Evolutionary conservation across 2,329 filamentous ascomycete genomes (phyloP).

Genomic region (Chlorencoelia australis): DNA sequence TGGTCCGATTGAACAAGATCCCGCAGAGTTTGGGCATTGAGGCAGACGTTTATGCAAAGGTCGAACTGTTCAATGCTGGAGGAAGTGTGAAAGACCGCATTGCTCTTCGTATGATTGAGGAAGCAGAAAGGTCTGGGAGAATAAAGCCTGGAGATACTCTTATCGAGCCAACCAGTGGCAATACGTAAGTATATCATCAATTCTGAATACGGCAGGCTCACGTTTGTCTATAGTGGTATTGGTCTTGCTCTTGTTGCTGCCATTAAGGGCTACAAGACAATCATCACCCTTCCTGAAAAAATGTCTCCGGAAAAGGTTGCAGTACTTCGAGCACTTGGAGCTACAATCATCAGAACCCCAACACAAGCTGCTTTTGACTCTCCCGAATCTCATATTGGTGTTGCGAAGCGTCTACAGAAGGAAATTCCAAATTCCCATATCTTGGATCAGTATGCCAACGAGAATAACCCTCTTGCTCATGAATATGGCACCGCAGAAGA

Average conservation of each 20-base stretch:
- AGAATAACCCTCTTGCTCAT: conserved; percentile 86
- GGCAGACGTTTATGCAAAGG: conserved; percentile 80
- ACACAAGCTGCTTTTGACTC: conserved; percentile 92
- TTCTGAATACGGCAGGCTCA: neutral
- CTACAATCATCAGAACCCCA: conserved; percentile 94
- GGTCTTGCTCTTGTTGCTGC: conserved; percentile 88
- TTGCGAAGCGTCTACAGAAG: conserved; percentile 80
- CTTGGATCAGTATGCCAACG: conserved; percentile 89
- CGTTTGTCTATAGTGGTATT: conserved; percentile 52
- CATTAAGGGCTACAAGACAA: conserved; percentile 95
- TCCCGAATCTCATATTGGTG: conserved; percentile 94
- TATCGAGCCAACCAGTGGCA: conserved; percentile 96
- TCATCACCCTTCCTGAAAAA: conserved; percentile 98
- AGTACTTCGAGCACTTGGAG: conserved; percentile 84
- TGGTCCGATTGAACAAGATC: conserved; percentile 87
- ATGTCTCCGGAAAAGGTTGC: conserved; percentile 99
- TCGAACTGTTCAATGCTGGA: conserved; percentile 88
- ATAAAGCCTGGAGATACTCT: conserved; percentile 96
- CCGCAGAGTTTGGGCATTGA: conserved; percentile 85
- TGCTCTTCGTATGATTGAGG: conserved; percentile 93
- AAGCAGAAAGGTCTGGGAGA: conserved; percentile 79
- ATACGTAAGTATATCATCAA: conserved; percentile 48
- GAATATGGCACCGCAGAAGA: conserved; percentile 92
- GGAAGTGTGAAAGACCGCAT: conserved; percentile 94
- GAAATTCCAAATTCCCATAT: conserved; percentile 97